Evolutionary conservation across 2,329 filamentous ascomycete species (phyloP).

Genomic region (Trichoderma hamatum): DNA sequence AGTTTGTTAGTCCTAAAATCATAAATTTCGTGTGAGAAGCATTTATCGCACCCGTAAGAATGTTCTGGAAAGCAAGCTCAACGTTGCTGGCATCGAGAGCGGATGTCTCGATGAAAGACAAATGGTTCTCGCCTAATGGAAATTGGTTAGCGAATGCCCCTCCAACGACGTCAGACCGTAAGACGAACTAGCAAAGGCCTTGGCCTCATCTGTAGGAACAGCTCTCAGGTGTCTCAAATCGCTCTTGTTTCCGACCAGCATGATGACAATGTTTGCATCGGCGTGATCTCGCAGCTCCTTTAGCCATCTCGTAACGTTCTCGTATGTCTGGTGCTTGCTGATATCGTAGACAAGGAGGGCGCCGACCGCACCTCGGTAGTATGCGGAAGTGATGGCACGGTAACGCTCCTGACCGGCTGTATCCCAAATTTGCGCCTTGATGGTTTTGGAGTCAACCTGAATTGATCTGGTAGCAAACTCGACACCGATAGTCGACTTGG

Average conservation of each 20-base stretch:
- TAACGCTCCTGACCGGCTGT: slow-evolving; percentile 98
- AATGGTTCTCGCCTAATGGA: slow-evolving; percentile 83
- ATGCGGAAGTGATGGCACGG: slow-evolving; percentile 97
- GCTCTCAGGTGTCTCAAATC: slow-evolving; percentile 98
- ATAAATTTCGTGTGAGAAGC: not conserved
- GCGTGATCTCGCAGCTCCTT: slow-evolving; percentile 98
- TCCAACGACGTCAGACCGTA: not conserved
- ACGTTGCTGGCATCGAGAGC: slow-evolving; percentile 98
- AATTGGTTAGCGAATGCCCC: slow-evolving; percentile 27
- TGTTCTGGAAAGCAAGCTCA: slow-evolving; percentile 99
- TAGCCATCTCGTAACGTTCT: slow-evolving; percentile 98
- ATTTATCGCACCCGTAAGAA: slow-evolving; percentile 78
- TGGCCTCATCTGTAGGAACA: slow-evolving; percentile 96
- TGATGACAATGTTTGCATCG: slow-evolving; percentile 98
- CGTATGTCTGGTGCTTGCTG: slow-evolving; percentile 99
- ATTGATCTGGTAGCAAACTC: slow-evolving; percentile 99
- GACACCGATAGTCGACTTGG: slow-evolving; percentile 99
- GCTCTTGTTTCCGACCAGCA: slow-evolving; percentile 99
- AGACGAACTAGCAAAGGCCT: slow-evolving; percentile 87
- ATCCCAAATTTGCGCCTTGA: slow-evolving; percentile 99
- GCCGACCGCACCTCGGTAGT: slow-evolving; percentile 98
- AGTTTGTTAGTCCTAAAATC: slow-evolving; percentile 12
- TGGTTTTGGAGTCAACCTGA: slow-evolving; percentile 98
- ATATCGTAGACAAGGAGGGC: slow-evolving; percentile 98
- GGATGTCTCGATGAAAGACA: slow-evolving; percentile 99